Percentiles rank a stretch among this genome's conserved stretches.
These are phyloP conservation scores for Vanrija sp. DNA, from an alignment of 1,284 basidiomycete species.

Conservation along the genomic window DNA sequence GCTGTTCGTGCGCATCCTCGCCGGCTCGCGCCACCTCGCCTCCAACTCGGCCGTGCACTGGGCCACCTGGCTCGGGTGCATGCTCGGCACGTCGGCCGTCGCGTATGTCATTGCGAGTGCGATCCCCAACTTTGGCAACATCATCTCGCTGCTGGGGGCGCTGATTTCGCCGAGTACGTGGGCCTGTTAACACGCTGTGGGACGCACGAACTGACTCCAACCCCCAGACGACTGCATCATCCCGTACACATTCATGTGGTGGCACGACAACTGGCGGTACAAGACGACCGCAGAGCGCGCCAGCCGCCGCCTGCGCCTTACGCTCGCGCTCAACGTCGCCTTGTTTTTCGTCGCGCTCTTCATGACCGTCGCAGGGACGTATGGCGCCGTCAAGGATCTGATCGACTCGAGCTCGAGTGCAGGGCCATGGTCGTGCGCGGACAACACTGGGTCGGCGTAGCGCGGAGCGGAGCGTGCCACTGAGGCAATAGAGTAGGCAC, in stretches of 20 bases:
- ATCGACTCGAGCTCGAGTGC: slow-evolving; percentile 18
- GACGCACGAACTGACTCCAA: no score
- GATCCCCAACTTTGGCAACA: slow-evolving; percentile 30
- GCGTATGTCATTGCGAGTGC: slow-evolving; percentile 36
- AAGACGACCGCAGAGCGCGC: neutral
- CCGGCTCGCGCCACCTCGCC: slow-evolving; percentile 28
- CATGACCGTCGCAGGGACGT: slow-evolving; percentile 32
- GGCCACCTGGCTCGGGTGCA: slow-evolving; percentile 29
- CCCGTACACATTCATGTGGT: slow-evolving; percentile 31
- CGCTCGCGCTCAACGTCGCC: slow-evolving; percentile 3
- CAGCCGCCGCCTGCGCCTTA: slow-evolving; percentile 1
- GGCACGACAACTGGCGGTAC: slow-evolving; percentile 24
- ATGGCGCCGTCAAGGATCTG: slow-evolving; percentile 33
- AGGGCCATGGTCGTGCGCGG: slow-evolving; percentile 36
- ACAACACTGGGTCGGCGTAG: slow-evolving; percentile 28
- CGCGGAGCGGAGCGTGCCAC: no score
- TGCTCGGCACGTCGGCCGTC: slow-evolving; percentile 17
- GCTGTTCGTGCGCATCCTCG: slow-evolving; percentile 32
- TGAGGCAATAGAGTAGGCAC: no score
- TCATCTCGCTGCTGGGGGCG: slow-evolving; percentile 36
- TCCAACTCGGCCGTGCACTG: slow-evolving; percentile 30
- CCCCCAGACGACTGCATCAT: slow-evolving; percentile 20
- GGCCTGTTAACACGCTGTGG: no score
- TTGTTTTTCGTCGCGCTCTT: slow-evolving; percentile 11
- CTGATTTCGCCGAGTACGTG: slow-evolving; percentile 26